A percentile compares a stretch with the other conserved stretches of the same genome.
These are phyloP conservation scores for Leucocoprinus birnbaumii DNA, from an alignment of 768 basidiomycete genomes.

Conservation along the genomic window DNA sequence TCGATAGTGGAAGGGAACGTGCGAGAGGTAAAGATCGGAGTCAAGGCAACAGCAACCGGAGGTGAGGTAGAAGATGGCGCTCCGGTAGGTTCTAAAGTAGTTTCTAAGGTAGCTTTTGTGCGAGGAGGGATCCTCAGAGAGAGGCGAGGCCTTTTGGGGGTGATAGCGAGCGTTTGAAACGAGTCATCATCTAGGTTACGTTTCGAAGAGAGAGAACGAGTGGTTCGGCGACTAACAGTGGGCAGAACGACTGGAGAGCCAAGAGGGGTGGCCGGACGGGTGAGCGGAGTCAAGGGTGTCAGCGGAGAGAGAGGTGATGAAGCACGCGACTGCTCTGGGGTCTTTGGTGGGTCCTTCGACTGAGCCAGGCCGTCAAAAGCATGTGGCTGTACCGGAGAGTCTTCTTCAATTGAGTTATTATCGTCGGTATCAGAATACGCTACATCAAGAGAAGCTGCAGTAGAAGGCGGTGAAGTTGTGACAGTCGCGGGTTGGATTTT, in stretches of 20 bases:
- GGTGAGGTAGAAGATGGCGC: background rate
- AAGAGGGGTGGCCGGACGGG: conserved; percentile 9
- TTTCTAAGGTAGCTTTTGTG: background rate
- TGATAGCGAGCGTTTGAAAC: background rate
- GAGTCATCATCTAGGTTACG: background rate
- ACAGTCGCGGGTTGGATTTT: background rate
- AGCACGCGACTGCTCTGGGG: background rate
- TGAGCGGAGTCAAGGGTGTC: conserved; percentile 9
- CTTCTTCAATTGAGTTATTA: background rate
- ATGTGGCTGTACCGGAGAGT: background rate
- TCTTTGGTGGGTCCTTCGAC: background rate
- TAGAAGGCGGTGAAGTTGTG: background rate
- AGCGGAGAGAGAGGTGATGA: conserved; percentile 8
- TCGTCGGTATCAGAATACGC: background rate
- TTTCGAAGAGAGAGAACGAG: conserved; percentile 4
- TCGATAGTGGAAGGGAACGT: conserved; percentile 49
- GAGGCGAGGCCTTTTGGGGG: conserved; percentile 7
- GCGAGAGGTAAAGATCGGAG: conserved; percentile 33
- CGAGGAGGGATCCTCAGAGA: background rate
- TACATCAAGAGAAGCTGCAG: background rate
- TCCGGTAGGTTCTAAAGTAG: background rate
- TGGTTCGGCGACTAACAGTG: background rate
- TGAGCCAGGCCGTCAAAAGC: background rate
- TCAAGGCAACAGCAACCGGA: background rate
- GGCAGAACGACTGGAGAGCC: conserved; percentile 3